Evolutionary conservation across 1,284 basidiomycete species (phyloP), one percentile per base, ranked within the genome.

Genomic region (Ceratobasidium sp.): DNA sequence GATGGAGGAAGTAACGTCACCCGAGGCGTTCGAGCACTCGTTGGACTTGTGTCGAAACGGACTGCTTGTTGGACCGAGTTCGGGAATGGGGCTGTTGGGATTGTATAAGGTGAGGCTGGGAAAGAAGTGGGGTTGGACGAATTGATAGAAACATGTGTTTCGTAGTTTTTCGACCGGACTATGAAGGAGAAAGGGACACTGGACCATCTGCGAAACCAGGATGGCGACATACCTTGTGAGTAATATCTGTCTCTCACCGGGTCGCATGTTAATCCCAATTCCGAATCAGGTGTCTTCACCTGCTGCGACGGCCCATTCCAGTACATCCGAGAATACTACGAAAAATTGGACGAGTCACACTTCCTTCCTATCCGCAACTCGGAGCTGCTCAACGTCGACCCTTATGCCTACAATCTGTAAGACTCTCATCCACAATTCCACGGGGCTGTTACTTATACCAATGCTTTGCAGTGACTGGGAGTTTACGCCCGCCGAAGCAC

Each of bases 221-320:
- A 60, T 35, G 59, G n/a, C n/a, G n/a, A n/a, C n/a, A n/a, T n/a
- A n/a, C n/a, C n/a, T n/a, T n/a, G n/a, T n/a, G n/a, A n/a, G n/a
- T n/a, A n/a, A n/a, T n/a, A n/a, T n/a, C n/a, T n/a, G n/a, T n/a
- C n/a, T n/a, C n/a, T n/a, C n/a, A n/a, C n/a, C n/a, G n/a, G n/a
- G n/a, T n/a, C n/a, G n/a, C n/a, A n/a, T n/a, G n/a, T n/a, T n/a
- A n/a, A n/a, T n/a, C n/a, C n/a, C n/a, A n/a, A n/a, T n/a, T n/a
- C n/a, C n/a, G n/a, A n/a, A n/a, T 38, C n/a, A 67, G 65, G 65
- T 30, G 65, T 67, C 2, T 67, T 67, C 33, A 67, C 52, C 18
- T 67, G 65, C 65, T 67, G 65, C 18, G 65, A 67, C 20, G 65
- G 65, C 35, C 65, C 65, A 14, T 67, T 67, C 65, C 65, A 67